These are phyloP conservation scores for Fusarium hostae DNA, from an alignment of 2,329 filamentous ascomycete species.

Conservation along the genomic window DNA sequence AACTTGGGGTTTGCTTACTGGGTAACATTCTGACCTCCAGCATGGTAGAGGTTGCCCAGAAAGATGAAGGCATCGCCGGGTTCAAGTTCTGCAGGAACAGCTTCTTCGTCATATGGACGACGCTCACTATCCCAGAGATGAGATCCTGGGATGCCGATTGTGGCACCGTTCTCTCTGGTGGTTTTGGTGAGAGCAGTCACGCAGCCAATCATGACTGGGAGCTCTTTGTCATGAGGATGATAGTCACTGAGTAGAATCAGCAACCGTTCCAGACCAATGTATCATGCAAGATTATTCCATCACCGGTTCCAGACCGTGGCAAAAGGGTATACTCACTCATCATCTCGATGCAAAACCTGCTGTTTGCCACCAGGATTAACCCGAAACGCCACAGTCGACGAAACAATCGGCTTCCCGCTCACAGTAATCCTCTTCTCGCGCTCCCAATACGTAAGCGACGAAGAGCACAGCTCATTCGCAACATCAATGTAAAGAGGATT, in stretches of 20 bases:
- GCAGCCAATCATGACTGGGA: constrained; percentile 26
- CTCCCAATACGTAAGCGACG: constrained; percentile 9
- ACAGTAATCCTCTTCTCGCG: constrained; percentile 2
- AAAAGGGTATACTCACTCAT: constrained; percentile 2
- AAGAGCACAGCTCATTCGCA: constrained; percentile 15
- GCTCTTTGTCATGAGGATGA: constrained; percentile 9
- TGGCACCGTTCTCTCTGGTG: constrained; percentile 55
- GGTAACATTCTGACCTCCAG: constrained; percentile 52
- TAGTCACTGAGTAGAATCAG: not conserved
- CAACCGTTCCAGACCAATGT: not conserved
- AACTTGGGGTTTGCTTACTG: constrained; percentile 8
- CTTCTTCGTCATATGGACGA: constrained; percentile 51
- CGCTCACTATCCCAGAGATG: constrained; percentile 55
- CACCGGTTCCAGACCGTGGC: not conserved
- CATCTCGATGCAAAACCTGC: constrained; percentile 51
- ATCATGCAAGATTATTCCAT: not conserved
- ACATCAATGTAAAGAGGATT: constrained; percentile 37
- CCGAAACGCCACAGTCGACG: constrained; percentile 51
- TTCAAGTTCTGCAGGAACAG: constrained; percentile 53
- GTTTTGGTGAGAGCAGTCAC: constrained; percentile 52
- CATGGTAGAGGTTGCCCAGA: constrained; percentile 54
- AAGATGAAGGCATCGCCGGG: constrained; percentile 54
- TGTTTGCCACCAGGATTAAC: constrained; percentile 54
- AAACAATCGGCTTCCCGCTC: constrained; percentile 51
- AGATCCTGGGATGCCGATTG: constrained; percentile 53